phyloP scores from a whole-genome alignment of 345 rosid species.

The Microcos paniculata region DNA sequence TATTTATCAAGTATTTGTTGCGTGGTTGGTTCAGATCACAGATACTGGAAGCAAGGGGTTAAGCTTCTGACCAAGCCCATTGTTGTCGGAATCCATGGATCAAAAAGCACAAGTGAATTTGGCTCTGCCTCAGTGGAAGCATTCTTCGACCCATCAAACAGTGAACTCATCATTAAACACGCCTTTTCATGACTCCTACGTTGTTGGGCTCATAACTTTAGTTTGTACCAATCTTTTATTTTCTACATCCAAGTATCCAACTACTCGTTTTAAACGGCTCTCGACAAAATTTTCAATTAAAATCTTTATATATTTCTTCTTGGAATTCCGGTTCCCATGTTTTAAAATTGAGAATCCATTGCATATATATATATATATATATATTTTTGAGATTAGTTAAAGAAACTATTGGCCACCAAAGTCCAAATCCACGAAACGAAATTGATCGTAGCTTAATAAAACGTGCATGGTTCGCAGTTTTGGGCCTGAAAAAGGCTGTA shows the following conservation, averaged over 20 bases:
- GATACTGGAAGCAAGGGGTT: conserved; percentile 92
- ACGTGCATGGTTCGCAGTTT: too few relatives aligned
- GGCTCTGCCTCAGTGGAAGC: conserved; percentile 51
- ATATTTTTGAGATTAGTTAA: too few relatives aligned
- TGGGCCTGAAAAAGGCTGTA: not conserved
- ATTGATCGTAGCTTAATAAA: too few relatives aligned
- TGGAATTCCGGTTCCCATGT: not conserved
- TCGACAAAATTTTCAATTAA: not conserved
- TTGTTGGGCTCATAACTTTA: conserved; percentile 4
- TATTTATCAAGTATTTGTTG: not conserved
- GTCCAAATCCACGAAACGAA: too few relatives aligned
- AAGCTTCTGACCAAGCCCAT: conserved; percentile 70
- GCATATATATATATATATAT: too few relatives aligned
- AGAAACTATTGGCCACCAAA: too few relatives aligned
- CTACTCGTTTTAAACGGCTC: too few relatives aligned
- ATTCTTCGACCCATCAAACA: conserved; percentile 57
- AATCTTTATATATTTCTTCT: not conserved
- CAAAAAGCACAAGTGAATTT: conserved; percentile 11
- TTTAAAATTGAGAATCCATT: not conserved
- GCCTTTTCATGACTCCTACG: conserved; percentile 24
- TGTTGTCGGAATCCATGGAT: conserved; percentile 33
- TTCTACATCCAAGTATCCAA: not conserved
- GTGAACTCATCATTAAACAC: conserved; percentile 58
- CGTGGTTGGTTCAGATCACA: conserved; percentile 44
- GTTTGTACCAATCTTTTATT: not conserved